Conservation (phyloP, 768 basidiomycete species). For the Russula compacta region DNA sequence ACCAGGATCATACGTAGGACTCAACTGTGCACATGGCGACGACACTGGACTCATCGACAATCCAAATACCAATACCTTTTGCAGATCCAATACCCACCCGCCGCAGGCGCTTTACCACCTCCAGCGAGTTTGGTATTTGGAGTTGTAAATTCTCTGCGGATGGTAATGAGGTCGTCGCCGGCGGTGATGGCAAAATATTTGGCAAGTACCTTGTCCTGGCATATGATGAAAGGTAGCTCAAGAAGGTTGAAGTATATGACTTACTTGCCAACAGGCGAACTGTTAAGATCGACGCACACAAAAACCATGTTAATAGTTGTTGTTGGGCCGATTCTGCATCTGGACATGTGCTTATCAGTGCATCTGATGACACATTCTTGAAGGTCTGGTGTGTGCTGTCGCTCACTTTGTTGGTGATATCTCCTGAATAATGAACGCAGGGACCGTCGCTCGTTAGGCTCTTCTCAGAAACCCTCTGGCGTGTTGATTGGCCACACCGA, state of each 20-base stretch:
- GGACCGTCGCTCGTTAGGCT: constrained; percentile 43
- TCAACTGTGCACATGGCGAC: constrained; percentile 69
- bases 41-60: constrained; percentile 50
- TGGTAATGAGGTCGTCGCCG: constrained; percentile 90
- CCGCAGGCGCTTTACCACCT: constrained; percentile 27
- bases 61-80: constrained; percentile 52
- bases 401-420: background rate
- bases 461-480: constrained; percentile 70
- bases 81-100: constrained; percentile 24
- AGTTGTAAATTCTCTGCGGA: constrained; percentile 95
- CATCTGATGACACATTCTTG: constrained; percentile 87
- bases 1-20: constrained; percentile 35
- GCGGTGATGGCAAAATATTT: constrained; percentile 75
- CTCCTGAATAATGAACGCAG: constrained; percentile 24
- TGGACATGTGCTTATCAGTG: constrained; percentile 91
- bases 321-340: constrained; percentile 92
- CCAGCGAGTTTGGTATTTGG: constrained; percentile 68
- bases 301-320: constrained; percentile 88
- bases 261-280: constrained; percentile 68
- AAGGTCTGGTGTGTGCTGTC: constrained; percentile 74
- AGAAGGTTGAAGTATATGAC: constrained; percentile 65
- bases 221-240: background rate
- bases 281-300: constrained; percentile 80
- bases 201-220: constrained; percentile 31
- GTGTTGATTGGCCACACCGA: constrained; percentile 94